Evolutionary conservation across 192 early-diverging fungal genomes (phyloP).

Genomic region (Lobosporangium transversale): DNA sequence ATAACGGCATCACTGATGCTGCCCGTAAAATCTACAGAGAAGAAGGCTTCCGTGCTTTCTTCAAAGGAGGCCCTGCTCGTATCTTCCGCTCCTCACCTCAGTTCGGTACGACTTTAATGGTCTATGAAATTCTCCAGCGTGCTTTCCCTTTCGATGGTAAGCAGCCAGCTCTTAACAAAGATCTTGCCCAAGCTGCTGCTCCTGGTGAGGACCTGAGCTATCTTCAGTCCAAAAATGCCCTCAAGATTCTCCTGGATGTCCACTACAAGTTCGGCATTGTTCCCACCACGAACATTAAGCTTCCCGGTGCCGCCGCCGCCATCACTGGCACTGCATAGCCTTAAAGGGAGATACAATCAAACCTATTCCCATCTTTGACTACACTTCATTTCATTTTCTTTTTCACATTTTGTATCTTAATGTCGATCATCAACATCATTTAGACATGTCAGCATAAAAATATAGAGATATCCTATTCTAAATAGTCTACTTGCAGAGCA

Average conservation of each 20-base stretch:
- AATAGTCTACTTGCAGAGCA: no score
- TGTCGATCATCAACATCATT: no score
- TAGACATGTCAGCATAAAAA: no score
- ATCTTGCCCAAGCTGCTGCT: conserved; percentile 20
- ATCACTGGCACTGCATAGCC: no score
- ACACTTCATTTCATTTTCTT: no score
- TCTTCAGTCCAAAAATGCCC: conserved; percentile 62
- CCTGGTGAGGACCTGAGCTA: conserved; percentile 46
- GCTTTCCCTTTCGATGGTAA: conserved; percentile 62
- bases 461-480: no score
- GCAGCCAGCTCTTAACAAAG: conserved; percentile 19
- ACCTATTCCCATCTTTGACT: no score
- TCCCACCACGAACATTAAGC: conserved; percentile 26
- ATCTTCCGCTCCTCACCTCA: conserved; percentile 96
- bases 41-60: conserved; percentile 95
- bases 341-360: no score
- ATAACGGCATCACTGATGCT: conserved; percentile 88
- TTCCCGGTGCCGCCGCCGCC: conserved; percentile 27
- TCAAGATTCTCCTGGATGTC: conserved; percentile 64
- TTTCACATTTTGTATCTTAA: no score
- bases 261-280: conserved; percentile 55
- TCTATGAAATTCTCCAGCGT: conserved; percentile 89
- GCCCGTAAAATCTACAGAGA: conserved; percentile 86
- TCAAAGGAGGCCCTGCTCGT: conserved; percentile 95
- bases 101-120: conserved; percentile 95